Percentiles rank a stretch among this genome's conserved stretches.
Evolutionary conservation across 2,329 filamentous ascomycete genomes (phyloP).

Genomic region (Penicillium sp.): DNA sequence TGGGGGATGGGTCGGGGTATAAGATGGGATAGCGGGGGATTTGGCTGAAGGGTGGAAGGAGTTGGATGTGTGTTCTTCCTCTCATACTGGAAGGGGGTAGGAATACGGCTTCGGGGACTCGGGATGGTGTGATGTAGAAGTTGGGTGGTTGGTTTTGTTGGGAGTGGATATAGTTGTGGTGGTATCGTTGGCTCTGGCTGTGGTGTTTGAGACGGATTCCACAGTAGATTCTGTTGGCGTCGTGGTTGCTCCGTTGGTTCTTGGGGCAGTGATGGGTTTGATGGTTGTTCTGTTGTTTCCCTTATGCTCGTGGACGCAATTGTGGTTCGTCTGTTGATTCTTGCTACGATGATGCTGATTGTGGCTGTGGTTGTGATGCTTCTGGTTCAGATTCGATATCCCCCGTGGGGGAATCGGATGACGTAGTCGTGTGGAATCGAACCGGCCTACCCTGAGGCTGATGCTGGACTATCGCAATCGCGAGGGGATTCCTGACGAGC

Average conservation of each 20-base stretch:
- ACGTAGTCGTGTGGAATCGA: neutral
- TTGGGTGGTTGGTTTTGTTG: too few species aligned
- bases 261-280: too few species aligned
- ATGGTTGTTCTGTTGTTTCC: too few species aligned
- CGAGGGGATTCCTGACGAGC: neutral
- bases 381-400: neutral
- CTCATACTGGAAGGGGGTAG: neutral
- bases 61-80: neutral
- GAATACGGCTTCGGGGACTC: neutral
- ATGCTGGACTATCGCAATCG: neutral
- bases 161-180: too few species aligned
- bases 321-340: too few species aligned
- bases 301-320: too few species aligned
- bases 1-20: slow-evolving; percentile 34
- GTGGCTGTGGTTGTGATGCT: neutral
- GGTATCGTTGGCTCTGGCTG: neutral
- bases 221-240: too few species aligned
- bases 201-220: neutral
- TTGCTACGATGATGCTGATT: neutral
- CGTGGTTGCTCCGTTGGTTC: too few species aligned
- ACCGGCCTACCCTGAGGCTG: neutral
- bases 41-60: slow-evolving; percentile 30
- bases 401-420: neutral
- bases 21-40: slow-evolving; percentile 33
- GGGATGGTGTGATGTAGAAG: too few species aligned